Base-by-base conservation (phyloP, 192 early-diverging fungal genomes). In the Lobosporangium transversale region DNA sequence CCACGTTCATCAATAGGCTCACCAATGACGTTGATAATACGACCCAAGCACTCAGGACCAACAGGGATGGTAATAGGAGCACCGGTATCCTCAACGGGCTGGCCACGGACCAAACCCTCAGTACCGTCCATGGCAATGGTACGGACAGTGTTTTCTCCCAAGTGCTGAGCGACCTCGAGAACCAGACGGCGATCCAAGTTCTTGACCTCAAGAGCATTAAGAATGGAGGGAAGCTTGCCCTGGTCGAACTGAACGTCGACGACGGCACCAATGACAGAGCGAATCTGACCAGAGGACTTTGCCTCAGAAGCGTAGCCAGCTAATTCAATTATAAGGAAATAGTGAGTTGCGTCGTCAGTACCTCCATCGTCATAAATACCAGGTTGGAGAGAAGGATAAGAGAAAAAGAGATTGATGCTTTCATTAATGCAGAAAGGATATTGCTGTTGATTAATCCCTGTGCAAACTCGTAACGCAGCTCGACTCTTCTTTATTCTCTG, bases 71-170 rank as follows among this genome's bases (percentile, higher is more conserved):
- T 89, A 85, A 98, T 98, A 66, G 96, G 95, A 51, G 89, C 76
- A 73, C 96, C 96, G 56, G 96, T 98, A 85, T 98, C 96, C 35
- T 87, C 74, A 68, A 98, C 96, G 50, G 90, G 84, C 88, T 98
- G 96, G 58, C 96, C 96, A 87, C 96, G 93, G 81, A 94, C 91
- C 57, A 98, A 90, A 90, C 96, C 84, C 82, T 98, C 94, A 68
- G 96, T 98, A 85, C 94, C 96, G 89, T 98, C 96, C 96, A 98
- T 98, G 80, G 96, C 96, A 94, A 98, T 98, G 78, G 94, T 95
- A 74, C 96, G 94, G 79, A 98, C 96, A 54, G 94, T 95, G 92
- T 96, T 96, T 83, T 98, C 95, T 87, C 95, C 96, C 89, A 91
- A 93, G 83, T 98, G 96, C 87, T 96, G 94, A 53, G 95, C 84